Evolutionary conservation across 208 protist genomes (phyloP), one percentile per base, ranked within the genome.

Genomic region (Spongospora subterranea): DNA sequence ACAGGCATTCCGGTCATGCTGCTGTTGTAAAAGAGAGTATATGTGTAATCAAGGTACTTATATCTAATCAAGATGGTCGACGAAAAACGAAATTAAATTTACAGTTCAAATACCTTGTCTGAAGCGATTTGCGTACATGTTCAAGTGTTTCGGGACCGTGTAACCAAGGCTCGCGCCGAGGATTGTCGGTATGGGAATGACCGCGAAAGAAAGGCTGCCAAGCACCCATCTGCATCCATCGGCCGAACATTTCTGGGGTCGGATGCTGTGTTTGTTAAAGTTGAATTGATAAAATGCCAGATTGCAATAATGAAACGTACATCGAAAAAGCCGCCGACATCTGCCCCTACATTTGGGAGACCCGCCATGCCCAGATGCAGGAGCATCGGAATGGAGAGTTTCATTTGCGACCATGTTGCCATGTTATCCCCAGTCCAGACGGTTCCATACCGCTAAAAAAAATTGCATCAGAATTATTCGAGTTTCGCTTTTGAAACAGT

Each of bases 381-480:
- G 35, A 99, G 93, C 97, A 99, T 99, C 11, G 97, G 97, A 1
- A 96, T 90, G 0, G 97, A 96, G 65, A 96, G 96, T 90, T 97
- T 94, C 0, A 99, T 93, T 92, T 99, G 98, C 54, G 95, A 91
- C 98, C 98, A 99, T 64, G 93, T 90, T 29, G 97, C 97, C 91
- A 95, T 95, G 92, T 99, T 99, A 94, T 99, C 98, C 38, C 98
- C 98, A 0, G 97, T 99, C 98, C 98, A 99, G 90, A 98, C 95
- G 20, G 97, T 97, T 20, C 96, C 97, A 94, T 97, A 98, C 64
- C 97, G 95, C 95, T 60, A 60, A 6, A 60, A n/a, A n/a, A 29
- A 60, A 60, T 60, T 24, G 50, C 50, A 60, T 60, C 50, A 60
- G 13, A 60, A 29, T 60, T 6, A 60, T 60, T 24, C 24, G 50